Evolutionary conservation across 768 basidiomycete genomes (phyloP), one percentile per base, ranked within the genome.

Genomic region (Suillus decipiens): DNA sequence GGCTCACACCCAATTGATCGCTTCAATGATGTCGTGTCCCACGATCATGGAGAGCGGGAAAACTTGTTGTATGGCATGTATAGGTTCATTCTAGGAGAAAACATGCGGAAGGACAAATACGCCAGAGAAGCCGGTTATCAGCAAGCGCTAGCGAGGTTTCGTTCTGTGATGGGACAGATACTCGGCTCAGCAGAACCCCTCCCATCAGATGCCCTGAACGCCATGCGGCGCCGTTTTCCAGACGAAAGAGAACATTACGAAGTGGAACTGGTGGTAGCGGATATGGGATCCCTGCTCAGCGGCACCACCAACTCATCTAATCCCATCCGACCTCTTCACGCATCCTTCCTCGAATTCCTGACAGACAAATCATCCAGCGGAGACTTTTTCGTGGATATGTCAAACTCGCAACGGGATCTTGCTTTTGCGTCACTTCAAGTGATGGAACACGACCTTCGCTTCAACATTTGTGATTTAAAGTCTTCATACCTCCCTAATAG

Each of bases 381-480:
- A 24, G 39, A 62, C 2, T 72, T 67, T 58, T 64, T 33, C 60
- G 56, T 68, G 15, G 64, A 68, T 19, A 43, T 56, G 34, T n/a
- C 24, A 3, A 22, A 39, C 2, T 4, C 28, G 14, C 39, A 63
- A n/a, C 14, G 39, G 9, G 1, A 39, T 22, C 45, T 67, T 28
- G 65, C 61, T 15, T 28, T 51, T 37, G 62, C 55, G 9, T 73
- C 67, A 11, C 59, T 80, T 6, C 51, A 58, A 2, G 61, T 72
- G 15, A 74, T 79, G 77, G 64, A 72, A 8, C 48, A 61, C 3
- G 65, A 61, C 5, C 73, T 78, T 33, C 63, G 63, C 53, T 79
- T 80, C 69, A 77, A 79, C 61, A 76, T 80, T 14, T 76, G 73
- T 63, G 31, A 73, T 9, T 61, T 80, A 14, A 63, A 69, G 41